Evolutionary conservation across 164 flowering plant genomes (phyloP), one percentile per base, ranked within the genome.

Genomic region (Akebia trifoliata): DNA sequence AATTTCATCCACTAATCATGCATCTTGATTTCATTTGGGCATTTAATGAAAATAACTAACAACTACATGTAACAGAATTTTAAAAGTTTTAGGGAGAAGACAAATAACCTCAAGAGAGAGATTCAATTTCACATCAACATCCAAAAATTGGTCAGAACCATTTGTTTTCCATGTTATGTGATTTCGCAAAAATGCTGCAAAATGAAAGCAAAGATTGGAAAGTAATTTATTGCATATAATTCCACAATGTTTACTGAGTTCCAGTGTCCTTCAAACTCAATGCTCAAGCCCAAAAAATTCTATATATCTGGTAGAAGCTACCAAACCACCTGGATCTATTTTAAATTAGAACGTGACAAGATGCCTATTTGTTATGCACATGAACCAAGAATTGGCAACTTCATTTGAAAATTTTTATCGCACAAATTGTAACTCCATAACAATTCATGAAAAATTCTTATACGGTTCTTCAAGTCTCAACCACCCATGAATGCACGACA

Each of bases 171-270:
- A 87, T 6, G 76, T 78, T 50, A 84, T 79, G 42, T 60, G 77
- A 70, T 87, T 87, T 56, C 34, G 73, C 91, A 87, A 79, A 26
- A 71, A 76, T 44, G 90, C 95, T 84, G 88, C 77, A 70, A 72
- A 17, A 22, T 30, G 39, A 65, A 61, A 55, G 35, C 0, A 49
- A 35, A 45, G 39, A 36, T 37, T 24, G 38, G 34, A 53, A 25
- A 32, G 21, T 18, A 49, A 7, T 17, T 7, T 17, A 20, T n/a
- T 17, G 31, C 36, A 38, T 36, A 26, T 28, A 20, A 31, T 20
- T 32, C 20, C 2, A 22, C 12, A 12, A 12, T n/a, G n/a, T n/a
- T n/a, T n/a, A n/a, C n/a, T n/a, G 0, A 18, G 40, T 17, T 31
- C 10, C 17, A 31, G 1, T 44, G 28, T 44, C 29, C 48, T 21